Base-by-base conservation (phyloP, 805 yeast species). In the Saccharomycopsis sp. region DNA sequence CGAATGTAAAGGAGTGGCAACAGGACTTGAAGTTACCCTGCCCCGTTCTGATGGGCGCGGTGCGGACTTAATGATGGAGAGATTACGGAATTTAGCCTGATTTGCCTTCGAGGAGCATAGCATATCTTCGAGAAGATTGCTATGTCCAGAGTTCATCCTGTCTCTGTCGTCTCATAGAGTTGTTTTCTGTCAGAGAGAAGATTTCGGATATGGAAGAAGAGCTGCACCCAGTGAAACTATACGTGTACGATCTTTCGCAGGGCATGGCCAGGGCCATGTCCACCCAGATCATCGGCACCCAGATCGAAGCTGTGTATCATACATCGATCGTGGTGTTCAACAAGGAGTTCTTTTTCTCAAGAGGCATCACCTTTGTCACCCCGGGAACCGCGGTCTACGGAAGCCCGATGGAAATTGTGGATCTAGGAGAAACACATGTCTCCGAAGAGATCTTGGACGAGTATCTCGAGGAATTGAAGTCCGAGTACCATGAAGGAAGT, bases 301-400 rank as follows among this genome's bases (percentile, higher is more conserved):
- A 55, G 5, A 53, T 75, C 6, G 82, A 77, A 21, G 86, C 84
- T 10, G 67, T 78, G 5, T 80, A 78, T 64, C 86, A 78, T 54
- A 77, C 84, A 1, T 66, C 75, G 2, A 70, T 76, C 1, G 75
- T 75, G 8, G 64, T 71, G 15, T 63, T 66, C 49, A 69, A 65
- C n/a, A 62, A 61, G 38, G 86, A 78, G 50, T 64, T 69, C 48
- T 78, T 68, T 51, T 75, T 73, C 39, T 81, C 79, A 43, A 68
- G 67, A 30, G 84, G 83, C 12, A 73, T 80, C 34, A 61, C 65
- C 26, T 63, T 61, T 26, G 49, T 59, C 9, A 48, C 48, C 3
- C 40, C 51, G 1, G 84, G 80, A 0, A 52, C 49, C 18, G 69
- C 83, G 17, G 75, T 76, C 50, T 74, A 75, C 48, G 86, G 86